Base-by-base conservation (phyloP, 2,329 filamentous ascomycete species). In the Keithomyces neogunnii region DNA sequence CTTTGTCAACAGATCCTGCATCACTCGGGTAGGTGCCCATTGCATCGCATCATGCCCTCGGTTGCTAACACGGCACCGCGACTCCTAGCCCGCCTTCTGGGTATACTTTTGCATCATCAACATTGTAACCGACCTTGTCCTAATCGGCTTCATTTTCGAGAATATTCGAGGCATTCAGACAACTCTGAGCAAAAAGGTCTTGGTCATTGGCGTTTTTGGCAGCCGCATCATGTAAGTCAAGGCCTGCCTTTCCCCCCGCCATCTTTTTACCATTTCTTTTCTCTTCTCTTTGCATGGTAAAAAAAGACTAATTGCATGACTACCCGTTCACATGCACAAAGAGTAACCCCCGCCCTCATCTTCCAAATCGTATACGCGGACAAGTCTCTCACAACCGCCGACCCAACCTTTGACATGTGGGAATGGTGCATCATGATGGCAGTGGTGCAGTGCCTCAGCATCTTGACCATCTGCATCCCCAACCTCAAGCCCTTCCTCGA, bases 401-500 rank as follows among this genome's bases (percentile, higher is more conserved):
- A 63, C 47, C 48, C 51, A 29, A 52, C 57, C 3, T 63, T 63
- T 42, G 51, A 54, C 19, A 51, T 60, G 28, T 63, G 62, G 62
- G 50, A 59, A 32, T 55, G 60, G 3, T 44, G 56, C 13, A 54
- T 63, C 13, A 38, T 56, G 7, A 55, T 61, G 6, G 57, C 61
- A n/a, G 52, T 63, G 13, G 60, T 63, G 5, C 60, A 62, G 40
- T 64, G 62, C 38, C 59, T 64, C 1, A 51, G 58, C 30, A 61
- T 64, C 31, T 50, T 64, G 10, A 60, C 60, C 5, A 58, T 58
- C 5, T 64, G 62, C 46, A 45, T 62, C 5, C 62, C 62, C 33
- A 62, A 62, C 47, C 61, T 64, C 33, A 64, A 64, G 32, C 62
- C 60, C 0, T 64, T 64, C 45, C 58, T 64, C 29, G 61, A 64